phyloP scores from a whole-genome alignment of 495 filamentous ascomycete species.

The Tuber borchii region DNA sequence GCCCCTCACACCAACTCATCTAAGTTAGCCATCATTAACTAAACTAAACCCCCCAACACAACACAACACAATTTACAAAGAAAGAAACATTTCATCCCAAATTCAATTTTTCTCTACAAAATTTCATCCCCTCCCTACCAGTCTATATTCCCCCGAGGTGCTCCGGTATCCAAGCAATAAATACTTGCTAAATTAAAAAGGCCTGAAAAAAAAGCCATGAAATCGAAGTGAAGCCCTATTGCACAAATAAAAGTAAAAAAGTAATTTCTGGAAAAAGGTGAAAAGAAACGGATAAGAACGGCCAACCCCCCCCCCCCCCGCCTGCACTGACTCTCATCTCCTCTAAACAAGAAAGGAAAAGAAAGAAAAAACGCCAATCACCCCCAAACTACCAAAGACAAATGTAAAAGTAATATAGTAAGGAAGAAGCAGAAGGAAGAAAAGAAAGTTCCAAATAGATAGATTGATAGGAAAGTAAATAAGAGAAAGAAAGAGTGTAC shows the following conservation, averaged over 20 bases:
- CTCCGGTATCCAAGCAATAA: constrained; percentile 3
- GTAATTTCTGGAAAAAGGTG: constrained; percentile 5
- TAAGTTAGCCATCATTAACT: too few relatives aligned
- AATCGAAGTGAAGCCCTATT: too few relatives aligned
- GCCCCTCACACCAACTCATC: not conserved
- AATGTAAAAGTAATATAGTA: constrained; percentile 22
- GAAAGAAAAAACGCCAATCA: constrained; percentile 29
- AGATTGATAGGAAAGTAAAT: not conserved
- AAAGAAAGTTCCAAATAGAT: not conserved
- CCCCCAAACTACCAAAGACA: constrained; percentile 24
- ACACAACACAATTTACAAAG: not conserved
- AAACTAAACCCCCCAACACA: not conserved
- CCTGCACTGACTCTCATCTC: not conserved
- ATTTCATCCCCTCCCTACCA: not conserved
- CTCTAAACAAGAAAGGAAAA: constrained; percentile 13
- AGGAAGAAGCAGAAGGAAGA: constrained; percentile 12
- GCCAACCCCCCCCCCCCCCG: not conserved
- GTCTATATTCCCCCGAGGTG: not conserved
- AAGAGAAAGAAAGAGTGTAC: constrained; percentile 14
- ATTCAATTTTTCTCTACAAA: not conserved
- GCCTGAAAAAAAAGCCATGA: not conserved
- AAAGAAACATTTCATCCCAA: not conserved
- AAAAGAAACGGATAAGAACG: not conserved
- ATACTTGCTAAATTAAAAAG: constrained; percentile 5
- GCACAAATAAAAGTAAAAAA: not conserved